phyloP scores from a whole-genome alignment of 78 protist genomes.

The Ministeria vibrans region DNA sequence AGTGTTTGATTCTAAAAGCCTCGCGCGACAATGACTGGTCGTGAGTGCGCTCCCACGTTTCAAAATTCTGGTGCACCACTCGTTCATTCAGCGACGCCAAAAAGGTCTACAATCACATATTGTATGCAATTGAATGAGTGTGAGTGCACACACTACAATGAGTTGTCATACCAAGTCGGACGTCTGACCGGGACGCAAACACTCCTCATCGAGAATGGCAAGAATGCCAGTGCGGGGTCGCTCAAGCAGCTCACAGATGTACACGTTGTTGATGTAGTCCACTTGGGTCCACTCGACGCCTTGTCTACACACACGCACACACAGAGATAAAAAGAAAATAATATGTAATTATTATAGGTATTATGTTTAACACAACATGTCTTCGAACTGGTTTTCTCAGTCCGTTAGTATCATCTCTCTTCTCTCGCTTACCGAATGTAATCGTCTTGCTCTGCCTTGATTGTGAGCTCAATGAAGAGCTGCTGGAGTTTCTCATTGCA shows the following conservation, averaged over 20 bases:
- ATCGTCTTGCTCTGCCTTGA: slow-evolving; percentile 71
- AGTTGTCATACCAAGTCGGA: neutral
- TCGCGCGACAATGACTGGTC: slow-evolving; percentile 39
- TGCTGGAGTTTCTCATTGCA: slow-evolving; percentile 66
- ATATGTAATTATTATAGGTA: neutral
- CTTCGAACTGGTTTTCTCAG: no score
- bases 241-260: slow-evolving; percentile 60
- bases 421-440: no score
- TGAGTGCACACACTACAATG: neutral
- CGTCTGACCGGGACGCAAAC: slow-evolving; percentile 2
- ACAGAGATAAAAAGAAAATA: no score
- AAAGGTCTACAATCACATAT: no score
- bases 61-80: slow-evolving; percentile 62
- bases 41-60: neutral
- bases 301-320: slow-evolving; percentile 25
- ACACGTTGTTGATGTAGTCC: slow-evolving; percentile 75
- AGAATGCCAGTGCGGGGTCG: slow-evolving; percentile 5
- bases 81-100: no score
- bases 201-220: neutral
- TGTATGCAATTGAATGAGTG: no score
- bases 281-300: slow-evolving; percentile 86
- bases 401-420: no score
- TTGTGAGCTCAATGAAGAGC: slow-evolving; percentile 75
- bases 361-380: no score
- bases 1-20: slow-evolving; percentile 48